phyloP scores from a whole-genome alignment of 345 rosid genomes.

The Gossypium raimondii region DNA sequence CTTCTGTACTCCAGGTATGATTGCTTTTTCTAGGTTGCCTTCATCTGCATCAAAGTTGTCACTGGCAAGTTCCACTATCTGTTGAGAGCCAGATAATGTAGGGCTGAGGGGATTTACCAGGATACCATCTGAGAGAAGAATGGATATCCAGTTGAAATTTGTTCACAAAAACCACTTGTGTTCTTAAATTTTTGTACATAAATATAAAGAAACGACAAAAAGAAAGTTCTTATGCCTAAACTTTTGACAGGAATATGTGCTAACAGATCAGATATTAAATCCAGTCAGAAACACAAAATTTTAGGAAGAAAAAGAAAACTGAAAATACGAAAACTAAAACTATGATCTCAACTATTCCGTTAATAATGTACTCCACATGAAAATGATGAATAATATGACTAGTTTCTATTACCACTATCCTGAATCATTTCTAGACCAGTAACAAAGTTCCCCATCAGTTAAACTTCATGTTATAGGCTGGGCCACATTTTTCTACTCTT shows the following conservation, averaged over 20 bases:
- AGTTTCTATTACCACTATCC: neutral
- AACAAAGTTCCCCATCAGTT: neutral
- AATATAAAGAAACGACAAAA: neutral
- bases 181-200: neutral
- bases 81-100: conserved; percentile 37
- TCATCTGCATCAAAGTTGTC: conserved; percentile 44
- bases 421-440: neutral
- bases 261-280: neutral
- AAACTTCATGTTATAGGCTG: neutral
- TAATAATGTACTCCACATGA: neutral
- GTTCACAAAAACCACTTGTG: neutral
- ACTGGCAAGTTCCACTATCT: conserved; percentile 39
- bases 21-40: conserved; percentile 32
- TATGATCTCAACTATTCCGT: neutral
- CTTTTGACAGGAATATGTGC: neutral
- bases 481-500: neutral
- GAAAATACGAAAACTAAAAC: neutral
- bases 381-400: neutral
- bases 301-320: neutral
- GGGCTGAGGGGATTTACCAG: conserved; percentile 39
- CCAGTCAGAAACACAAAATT: neutral
- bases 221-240: neutral
- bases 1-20: conserved; percentile 31
- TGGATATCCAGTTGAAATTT: conserved; percentile 12
- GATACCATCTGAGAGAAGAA: conserved; percentile 35